Evolutionary conservation across 345 rosid genomes (phyloP).

Genomic region (Isatis tinctoria): DNA sequence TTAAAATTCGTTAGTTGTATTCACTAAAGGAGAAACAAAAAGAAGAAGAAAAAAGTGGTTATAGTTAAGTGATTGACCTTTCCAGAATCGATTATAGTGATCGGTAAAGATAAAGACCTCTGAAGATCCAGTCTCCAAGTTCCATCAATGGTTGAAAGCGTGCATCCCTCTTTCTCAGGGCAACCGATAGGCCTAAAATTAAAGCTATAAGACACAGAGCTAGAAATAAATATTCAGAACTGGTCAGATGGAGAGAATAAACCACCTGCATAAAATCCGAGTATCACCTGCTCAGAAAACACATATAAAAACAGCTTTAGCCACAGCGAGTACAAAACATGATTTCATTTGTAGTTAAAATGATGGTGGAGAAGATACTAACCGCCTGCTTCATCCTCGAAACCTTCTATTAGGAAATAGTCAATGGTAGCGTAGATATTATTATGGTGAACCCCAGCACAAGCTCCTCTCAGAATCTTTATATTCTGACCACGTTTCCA

Average conservation of each 20-base stretch:
- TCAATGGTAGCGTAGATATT: slow-evolving; percentile 63
- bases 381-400: slow-evolving; percentile 74
- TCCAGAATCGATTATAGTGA: slow-evolving; percentile 53
- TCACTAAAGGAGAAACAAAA: neutral
- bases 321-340: neutral
- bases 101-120: slow-evolving; percentile 47
- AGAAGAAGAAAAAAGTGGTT: neutral
- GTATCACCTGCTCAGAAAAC: slow-evolving; percentile 50
- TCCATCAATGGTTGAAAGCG: slow-evolving; percentile 33
- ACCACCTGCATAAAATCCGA: slow-evolving; percentile 69
- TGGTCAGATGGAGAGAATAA: neutral
- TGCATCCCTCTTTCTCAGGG: slow-evolving; percentile 43
- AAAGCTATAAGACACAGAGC: slow-evolving; percentile 11
- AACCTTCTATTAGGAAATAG: slow-evolving; percentile 63
- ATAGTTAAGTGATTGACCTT: slow-evolving; percentile 41
- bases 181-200: slow-evolving; percentile 45
- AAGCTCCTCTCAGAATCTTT: slow-evolving; percentile 70
- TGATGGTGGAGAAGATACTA: slow-evolving; percentile 8
- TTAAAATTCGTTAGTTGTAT: neutral
- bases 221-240: neutral
- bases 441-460: slow-evolving; percentile 37
- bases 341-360: neutral
- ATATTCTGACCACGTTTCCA: slow-evolving; percentile 64
- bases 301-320: neutral
- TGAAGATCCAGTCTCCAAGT: slow-evolving; percentile 35